Evolutionary conservation across 1,284 basidiomycete genomes (phyloP).

Genomic region (Heterobasidion irregulare): DNA sequence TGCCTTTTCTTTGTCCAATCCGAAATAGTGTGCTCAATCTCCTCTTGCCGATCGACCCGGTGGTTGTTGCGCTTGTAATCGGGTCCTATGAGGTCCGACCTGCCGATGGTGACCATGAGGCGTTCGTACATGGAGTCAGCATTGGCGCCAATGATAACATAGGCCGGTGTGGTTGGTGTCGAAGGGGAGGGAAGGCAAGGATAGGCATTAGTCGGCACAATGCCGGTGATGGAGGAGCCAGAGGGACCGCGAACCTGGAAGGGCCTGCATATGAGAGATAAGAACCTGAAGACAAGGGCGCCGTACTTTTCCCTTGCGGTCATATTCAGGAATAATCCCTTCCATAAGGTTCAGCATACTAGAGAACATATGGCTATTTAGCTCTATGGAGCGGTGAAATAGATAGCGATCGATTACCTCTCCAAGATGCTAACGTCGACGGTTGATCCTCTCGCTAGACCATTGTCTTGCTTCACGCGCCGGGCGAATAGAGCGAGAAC

Average conservation of each 20-base stretch:
- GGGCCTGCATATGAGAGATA: slow-evolving; percentile 18
- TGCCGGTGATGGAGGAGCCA: slow-evolving; percentile 64
- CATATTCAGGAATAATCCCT: slow-evolving; percentile 68
- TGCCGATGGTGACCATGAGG: slow-evolving; percentile 51
- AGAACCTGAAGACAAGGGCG: slow-evolving; percentile 17
- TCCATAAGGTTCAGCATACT: slow-evolving; percentile 74
- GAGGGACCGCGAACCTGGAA: slow-evolving; percentile 52
- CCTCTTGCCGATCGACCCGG: slow-evolving; percentile 44
- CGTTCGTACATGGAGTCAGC: slow-evolving; percentile 60
- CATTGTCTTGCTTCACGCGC: slow-evolving; percentile 28
- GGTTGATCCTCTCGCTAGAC: slow-evolving; percentile 37
- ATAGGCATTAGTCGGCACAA: slow-evolving; percentile 67
- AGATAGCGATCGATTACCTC: slow-evolving; percentile 30
- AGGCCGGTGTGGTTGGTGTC: slow-evolving; percentile 35
- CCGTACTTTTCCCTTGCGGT: slow-evolving; percentile 47
- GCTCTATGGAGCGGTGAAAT: neutral
- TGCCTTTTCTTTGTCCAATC: slow-evolving; percentile 52
- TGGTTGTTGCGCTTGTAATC: slow-evolving; percentile 51
- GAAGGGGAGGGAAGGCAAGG: slow-evolving; percentile 43
- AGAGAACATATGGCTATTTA: neutral
- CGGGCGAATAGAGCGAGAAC: slow-evolving; percentile 66
- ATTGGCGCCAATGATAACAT: slow-evolving; percentile 64
- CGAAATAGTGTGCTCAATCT: slow-evolving; percentile 56
- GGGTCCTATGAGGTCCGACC: slow-evolving; percentile 49
- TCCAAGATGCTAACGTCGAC: slow-evolving; percentile 73